Evolutionary conservation across 1,284 basidiomycete genomes (phyloP).

Genomic region (Jaminaea rosea): DNA sequence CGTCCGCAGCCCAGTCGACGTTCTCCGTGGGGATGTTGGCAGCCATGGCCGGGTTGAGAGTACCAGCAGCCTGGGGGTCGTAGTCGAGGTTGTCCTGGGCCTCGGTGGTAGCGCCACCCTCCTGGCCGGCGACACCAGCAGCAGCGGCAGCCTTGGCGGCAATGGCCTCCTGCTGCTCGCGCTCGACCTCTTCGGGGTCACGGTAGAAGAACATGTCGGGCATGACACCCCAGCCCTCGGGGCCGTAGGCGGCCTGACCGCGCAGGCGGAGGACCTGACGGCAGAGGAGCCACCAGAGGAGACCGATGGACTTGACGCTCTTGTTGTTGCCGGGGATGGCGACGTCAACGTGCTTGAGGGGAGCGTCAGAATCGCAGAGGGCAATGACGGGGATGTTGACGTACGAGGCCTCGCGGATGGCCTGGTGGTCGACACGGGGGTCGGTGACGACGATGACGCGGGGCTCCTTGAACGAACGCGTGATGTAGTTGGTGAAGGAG

Average conservation of each 20-base stretch:
- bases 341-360: slow-evolving; percentile 92
- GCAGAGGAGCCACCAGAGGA: slow-evolving; percentile 97
- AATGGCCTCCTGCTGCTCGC: slow-evolving; percentile 76
- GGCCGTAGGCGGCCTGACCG: slow-evolving; percentile 77
- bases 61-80: slow-evolving; percentile 68
- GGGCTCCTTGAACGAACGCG: slow-evolving; percentile 98
- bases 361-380: slow-evolving; percentile 94
- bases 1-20: slow-evolving; percentile 70
- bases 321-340: slow-evolving; percentile 99
- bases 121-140: slow-evolving; percentile 25
- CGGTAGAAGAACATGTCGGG: slow-evolving; percentile 99
- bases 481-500: slow-evolving; percentile 96
- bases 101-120: slow-evolving; percentile 23
- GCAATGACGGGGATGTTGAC: slow-evolving; percentile 99
- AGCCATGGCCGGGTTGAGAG: slow-evolving; percentile 53
- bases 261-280: slow-evolving; percentile 93
- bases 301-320: slow-evolving; percentile 89
- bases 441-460: slow-evolving; percentile 96
- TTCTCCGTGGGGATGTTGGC: slow-evolving; percentile 47
- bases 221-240: slow-evolving; percentile 90
- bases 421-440: slow-evolving; percentile 98
- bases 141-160: slow-evolving; percentile 58
- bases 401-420: slow-evolving; percentile 98
- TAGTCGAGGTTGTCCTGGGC: slow-evolving; percentile 30
- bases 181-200: slow-evolving; percentile 97